A percentile compares a stretch with the other conserved stretches of the same genome.
phyloP scores from a whole-genome alignment of 305 asterid genomes.

The Solanum hybrid region DNA sequence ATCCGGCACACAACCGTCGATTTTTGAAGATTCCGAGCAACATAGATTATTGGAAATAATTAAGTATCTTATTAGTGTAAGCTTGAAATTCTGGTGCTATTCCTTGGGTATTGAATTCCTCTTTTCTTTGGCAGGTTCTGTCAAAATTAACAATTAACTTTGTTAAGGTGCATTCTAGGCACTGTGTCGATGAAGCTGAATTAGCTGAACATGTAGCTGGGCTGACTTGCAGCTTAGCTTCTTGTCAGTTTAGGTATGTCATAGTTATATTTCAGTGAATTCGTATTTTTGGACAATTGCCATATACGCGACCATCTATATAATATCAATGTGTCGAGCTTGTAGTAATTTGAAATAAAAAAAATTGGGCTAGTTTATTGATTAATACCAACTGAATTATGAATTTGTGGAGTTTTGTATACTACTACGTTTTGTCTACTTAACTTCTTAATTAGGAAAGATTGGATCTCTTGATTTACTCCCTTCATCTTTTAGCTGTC shows the following conservation, averaged over 20 bases:
- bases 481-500: background rate
- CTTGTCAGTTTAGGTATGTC: constrained; percentile 77
- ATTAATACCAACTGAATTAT: background rate
- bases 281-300: background rate
- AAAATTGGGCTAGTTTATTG: background rate
- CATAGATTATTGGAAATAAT: background rate
- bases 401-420: background rate
- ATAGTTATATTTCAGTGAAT: background rate
- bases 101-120: background rate
- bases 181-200: constrained; percentile 86
- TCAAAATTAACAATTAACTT: constrained; percentile 65
- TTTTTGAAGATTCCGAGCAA: background rate
- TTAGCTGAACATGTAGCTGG: constrained; percentile 92
- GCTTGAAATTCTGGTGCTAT: background rate
- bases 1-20: background rate
- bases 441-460: background rate
- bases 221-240: constrained; percentile 80
- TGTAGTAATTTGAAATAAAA: background rate
- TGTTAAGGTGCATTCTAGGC: constrained; percentile 68
- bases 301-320: background rate
- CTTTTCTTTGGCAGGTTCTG: constrained; percentile 34
- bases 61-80: constrained; percentile 1
- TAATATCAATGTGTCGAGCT: background rate
- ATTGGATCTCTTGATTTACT: background rate
- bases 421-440: background rate